Base-by-base conservation (phyloP, 495 filamentous ascomycete genomes). In the Coniosporium apollinis region DNA sequence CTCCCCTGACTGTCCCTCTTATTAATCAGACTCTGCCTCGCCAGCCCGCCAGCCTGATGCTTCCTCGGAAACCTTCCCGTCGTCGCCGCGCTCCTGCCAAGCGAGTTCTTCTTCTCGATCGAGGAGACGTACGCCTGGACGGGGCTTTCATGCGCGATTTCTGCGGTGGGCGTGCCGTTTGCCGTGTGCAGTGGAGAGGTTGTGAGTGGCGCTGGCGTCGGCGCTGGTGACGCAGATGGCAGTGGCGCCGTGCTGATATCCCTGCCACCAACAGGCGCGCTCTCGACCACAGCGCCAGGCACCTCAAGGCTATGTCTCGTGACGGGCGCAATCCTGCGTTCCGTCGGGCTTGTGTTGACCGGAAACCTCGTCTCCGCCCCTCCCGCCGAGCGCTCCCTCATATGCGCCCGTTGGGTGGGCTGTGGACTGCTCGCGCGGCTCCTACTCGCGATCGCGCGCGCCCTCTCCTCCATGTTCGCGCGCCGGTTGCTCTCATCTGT, bases 401-500 rank as follows among this genome's bases (percentile, higher is more conserved):
- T 72, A 44, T 76, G 68, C 1, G 19, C 28, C 8, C 15, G 42
- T 58, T 59, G 28, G 59, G 64, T 38, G 13, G 78, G 74, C 7
- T 70, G 74, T n/a, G 82, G 85, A 44, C 75, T 82, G 15, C 72
- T 73, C 25, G 71, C 75, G 33, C 87, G 69, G 56, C 75, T 76
- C 33, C 76, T 69, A 34, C 49, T 44, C 69, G 74, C 68, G 33
- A 96, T 76, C 20, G 82, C 82, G 29, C 84, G 75, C 47, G 79
- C 77, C 19, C 89, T 74, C 39, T 89, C 87, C 52, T 96, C 87
- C 72, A 91, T 84, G 48, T 87, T 74, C 9, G 80, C 84, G 36
- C 85, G 83, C 22, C 89, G 81, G 56, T 91, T 91, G 59, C 81
- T 87, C 63, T 96, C 89, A 50, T 99, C 89, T 0, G 85, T 92